Percentiles rank a stretch among this genome's conserved stretches.
Conservation (phyloP, 1,139 yeast genomes). For the Yamadazyma sp. region DNA sequence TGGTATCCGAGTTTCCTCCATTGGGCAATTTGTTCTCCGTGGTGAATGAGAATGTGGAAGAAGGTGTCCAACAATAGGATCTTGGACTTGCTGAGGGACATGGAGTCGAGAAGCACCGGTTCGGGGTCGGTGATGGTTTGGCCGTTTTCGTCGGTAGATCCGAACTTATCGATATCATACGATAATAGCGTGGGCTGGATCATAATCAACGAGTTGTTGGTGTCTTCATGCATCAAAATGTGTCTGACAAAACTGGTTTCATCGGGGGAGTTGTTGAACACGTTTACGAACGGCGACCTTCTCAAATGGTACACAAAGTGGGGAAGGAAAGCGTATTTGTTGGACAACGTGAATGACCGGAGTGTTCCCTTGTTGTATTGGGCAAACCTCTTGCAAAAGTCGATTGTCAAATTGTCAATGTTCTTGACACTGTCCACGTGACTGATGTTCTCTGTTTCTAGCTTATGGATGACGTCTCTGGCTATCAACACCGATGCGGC, state of each 20-base stretch:
- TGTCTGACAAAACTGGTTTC: constrained; percentile 73
- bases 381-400: constrained; percentile 84
- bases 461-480: constrained; percentile 49
- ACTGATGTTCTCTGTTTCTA: constrained; percentile 51
- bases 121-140: constrained; percentile 35
- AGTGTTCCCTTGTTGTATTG: constrained; percentile 80
- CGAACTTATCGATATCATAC: constrained; percentile 57
- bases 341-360: constrained; percentile 73
- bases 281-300: constrained; percentile 67
- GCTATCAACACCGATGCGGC: constrained; percentile 67
- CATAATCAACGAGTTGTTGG: constrained; percentile 65
- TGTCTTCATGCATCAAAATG: constrained; percentile 64
- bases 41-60: constrained; percentile 69
- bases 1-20: constrained; percentile 74
- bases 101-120: constrained; percentile 69
- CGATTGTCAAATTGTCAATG: constrained; percentile 82
- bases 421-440: constrained; percentile 77
- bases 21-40: constrained; percentile 65
- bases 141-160: constrained; percentile 45
- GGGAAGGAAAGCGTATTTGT: constrained; percentile 74
- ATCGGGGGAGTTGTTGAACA: constrained; percentile 78
- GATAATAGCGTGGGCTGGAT: constrained; percentile 73
- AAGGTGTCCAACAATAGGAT: constrained; percentile 70
- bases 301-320: constrained; percentile 74
- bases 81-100: constrained; percentile 60